A percentile compares a stretch with the other conserved stretches of the same genome.
phyloP scores from a whole-genome alignment of 1,284 basidiomycete genomes.

The Golubevia sp. region DNA sequence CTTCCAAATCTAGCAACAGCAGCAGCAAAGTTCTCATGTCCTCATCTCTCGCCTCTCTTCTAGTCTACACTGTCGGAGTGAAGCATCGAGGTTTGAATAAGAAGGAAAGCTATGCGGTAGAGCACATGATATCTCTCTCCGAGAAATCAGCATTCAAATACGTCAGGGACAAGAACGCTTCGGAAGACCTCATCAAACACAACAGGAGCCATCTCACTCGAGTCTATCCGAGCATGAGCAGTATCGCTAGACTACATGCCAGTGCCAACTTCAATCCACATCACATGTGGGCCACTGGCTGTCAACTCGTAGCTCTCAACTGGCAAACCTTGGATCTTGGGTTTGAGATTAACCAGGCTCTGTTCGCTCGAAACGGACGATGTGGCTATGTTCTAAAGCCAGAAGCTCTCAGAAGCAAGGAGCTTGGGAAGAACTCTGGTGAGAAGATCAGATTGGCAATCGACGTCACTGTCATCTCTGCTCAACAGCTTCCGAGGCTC shows the following conservation, averaged over 20 bases:
- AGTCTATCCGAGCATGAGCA: conserved; percentile 85
- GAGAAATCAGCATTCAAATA: conserved; percentile 67
- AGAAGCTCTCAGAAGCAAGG: conserved; percentile 71
- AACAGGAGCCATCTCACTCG: conserved; percentile 82
- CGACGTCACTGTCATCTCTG: conserved; percentile 73
- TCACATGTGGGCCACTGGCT: conserved; percentile 85
- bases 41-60: conserved; percentile 72
- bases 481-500: conserved; percentile 79
- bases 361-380: conserved; percentile 86
- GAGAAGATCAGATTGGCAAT: conserved; percentile 22
- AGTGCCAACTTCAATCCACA: conserved; percentile 83
- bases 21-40: conserved; percentile 67
- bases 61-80: conserved; percentile 94
- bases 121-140: conserved; percentile 91
- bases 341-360: conserved; percentile 87
- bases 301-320: conserved; percentile 94
- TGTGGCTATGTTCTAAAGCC: conserved; percentile 93
- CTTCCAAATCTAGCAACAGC: too few species aligned
- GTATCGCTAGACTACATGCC: conserved; percentile 37
- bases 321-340: conserved; percentile 92
- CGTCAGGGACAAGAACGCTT: conserved; percentile 22
- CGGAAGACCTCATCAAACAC: conserved; percentile 81
- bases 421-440: conserved; percentile 55
- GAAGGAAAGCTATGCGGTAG: conserved; percentile 80
- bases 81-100: conserved; percentile 91